Conservation (phyloP, 2,329 filamentous ascomycete genomes). For the Diplodia seriata region DNA sequence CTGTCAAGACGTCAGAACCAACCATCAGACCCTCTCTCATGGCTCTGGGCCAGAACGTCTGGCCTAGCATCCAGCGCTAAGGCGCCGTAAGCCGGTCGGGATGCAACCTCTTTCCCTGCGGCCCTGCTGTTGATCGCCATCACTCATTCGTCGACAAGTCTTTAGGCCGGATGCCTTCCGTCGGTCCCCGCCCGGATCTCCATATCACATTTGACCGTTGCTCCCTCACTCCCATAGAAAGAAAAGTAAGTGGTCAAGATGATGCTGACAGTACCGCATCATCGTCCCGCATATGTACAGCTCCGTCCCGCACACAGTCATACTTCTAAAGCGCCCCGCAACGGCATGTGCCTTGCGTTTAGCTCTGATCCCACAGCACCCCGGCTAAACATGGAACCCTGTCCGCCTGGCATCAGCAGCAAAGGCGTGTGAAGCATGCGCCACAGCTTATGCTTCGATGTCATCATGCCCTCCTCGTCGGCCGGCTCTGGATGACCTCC, state of each 20-base stretch:
- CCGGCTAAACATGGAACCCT: background rate
- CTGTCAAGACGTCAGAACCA: background rate
- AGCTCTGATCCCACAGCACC: background rate
- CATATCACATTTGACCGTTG: background rate
- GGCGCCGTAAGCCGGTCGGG: constrained; percentile 11
- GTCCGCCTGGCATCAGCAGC: background rate
- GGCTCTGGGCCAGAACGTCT: background rate
- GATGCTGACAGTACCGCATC: constrained; percentile 12
- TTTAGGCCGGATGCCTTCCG: constrained; percentile 3
- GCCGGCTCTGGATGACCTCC: background rate
- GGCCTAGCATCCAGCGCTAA: background rate
- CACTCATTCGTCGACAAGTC: background rate
- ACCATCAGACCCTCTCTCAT: background rate
- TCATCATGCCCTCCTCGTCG: background rate
- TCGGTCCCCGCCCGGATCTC: constrained; percentile 27
- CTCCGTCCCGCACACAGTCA: constrained; percentile 28
- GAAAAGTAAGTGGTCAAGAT: background rate
- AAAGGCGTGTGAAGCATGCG: background rate
- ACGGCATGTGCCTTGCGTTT: constrained; percentile 5
- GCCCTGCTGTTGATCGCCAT: constrained; percentile 21
- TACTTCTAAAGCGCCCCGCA: constrained; percentile 24
- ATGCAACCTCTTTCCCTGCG: background rate
- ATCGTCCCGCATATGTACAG: constrained; percentile 4
- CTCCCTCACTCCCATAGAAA: background rate
- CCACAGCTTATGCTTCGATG: background rate